Evolutionary conservation across 2,329 filamentous ascomycete genomes (phyloP).

Genomic region (Stachybotrys chlorohalonatus): DNA sequence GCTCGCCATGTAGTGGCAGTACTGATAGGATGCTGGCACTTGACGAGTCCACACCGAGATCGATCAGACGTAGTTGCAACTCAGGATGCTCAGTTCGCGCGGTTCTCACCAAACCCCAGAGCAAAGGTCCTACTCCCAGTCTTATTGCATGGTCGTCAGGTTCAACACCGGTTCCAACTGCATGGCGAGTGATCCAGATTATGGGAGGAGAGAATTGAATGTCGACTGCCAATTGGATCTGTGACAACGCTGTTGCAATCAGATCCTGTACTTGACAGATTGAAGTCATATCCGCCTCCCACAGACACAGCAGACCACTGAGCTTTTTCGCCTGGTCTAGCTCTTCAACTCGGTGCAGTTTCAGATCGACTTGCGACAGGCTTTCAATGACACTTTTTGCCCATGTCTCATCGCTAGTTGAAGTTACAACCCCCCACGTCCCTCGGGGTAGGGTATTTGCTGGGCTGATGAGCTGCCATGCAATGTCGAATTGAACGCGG

Average conservation of each 20-base stretch:
- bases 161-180: neutral
- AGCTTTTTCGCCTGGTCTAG: conserved; percentile 2
- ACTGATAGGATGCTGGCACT: neutral
- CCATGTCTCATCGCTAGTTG: conserved; percentile 1
- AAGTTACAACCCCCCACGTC: conserved; percentile 3
- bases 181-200: neutral
- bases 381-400: neutral
- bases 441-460: neutral
- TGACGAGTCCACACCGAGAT: neutral
- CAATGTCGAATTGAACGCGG: neutral
- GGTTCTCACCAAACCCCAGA: conserved; percentile 10
- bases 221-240: conserved; percentile 2
- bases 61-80: conserved; percentile 7
- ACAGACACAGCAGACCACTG: conserved; percentile 5
- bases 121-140: neutral
- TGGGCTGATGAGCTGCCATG: neutral
- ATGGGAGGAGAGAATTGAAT: neutral
- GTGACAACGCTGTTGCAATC: conserved; percentile 1
- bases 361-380: neutral
- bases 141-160: neutral
- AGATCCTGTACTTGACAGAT: neutral
- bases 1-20: conserved; percentile 2
- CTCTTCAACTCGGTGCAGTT: conserved; percentile 2
- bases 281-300: conserved; percentile 2
- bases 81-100: conserved; percentile 8